Evolutionary conservation across 768 basidiomycete species (phyloP), one percentile per base, ranked within the genome.

Genomic region (Boletus insuetus): DNA sequence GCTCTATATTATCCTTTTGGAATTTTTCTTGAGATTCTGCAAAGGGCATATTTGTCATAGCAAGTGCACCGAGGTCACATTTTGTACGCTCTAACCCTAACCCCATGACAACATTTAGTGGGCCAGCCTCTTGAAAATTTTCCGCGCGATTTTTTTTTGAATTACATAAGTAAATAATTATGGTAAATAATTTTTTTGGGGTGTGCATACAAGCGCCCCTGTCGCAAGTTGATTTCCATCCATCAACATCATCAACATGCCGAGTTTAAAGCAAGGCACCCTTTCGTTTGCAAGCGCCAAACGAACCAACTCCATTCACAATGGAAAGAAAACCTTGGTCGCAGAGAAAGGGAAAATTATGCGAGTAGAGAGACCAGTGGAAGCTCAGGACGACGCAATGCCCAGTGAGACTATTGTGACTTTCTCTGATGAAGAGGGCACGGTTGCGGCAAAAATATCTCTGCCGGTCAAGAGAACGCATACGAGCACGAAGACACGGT

Each of bases 221-320:
- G 65, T 66, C 46, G 34, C 46, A 13, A 20, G 26, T 24, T 38
- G 41, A 16, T 48, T 45, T 1, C 24, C 31, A 47, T 41, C 47
- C 38, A 17, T 17, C 17, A 51, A 17, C 26, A 53, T 59, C 38
- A 17, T 17, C 17, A 51, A 17, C 26, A 53, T 59, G 56, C 26
- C 57, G 13, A 59, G 64, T 31, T 55, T 79, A 53, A 80, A 75
- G 57, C 83, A 84, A 60, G 71, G 69, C 0, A 78, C 71, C 0
- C 70, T 84, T 9, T 63, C 67, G 0, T 84, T 83, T 52, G 53
- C 75, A 0, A 73, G 77, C 20, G 65, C 74, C 1, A 83, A 83
- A 61, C 78, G 79, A 37, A 77, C 74, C 8, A 70, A 69, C 1
- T 73, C 74, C 14, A 37, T 50, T 34, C 17, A 34, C 4, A 55